Conservation (phyloP, 371 early-diverging fungal genomes). For the Syncephalis fuscata region DNA sequence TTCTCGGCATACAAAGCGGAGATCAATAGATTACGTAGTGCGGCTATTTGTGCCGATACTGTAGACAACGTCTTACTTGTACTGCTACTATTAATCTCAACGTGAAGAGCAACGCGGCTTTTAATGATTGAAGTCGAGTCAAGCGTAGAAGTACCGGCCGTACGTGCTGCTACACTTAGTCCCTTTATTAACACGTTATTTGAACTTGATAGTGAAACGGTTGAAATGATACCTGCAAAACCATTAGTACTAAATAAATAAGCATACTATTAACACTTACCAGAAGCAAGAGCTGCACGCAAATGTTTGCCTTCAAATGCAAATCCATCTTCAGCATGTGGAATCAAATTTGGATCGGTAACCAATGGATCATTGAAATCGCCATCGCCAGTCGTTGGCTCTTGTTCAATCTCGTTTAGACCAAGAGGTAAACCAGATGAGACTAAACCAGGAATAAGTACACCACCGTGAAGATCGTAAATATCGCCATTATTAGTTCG, state of each 20-base stretch:
- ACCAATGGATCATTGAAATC: constrained; percentile 9
- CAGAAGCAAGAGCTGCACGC: constrained; percentile 40
- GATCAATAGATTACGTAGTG: constrained; percentile 28
- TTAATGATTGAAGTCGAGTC: neutral
- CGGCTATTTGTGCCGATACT: constrained; percentile 41
- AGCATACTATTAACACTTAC: constrained; percentile 35
- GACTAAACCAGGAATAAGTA: constrained; percentile 18
- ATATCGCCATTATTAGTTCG: constrained; percentile 9
- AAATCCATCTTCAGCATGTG: constrained; percentile 31
- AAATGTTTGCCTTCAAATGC: constrained; percentile 35
- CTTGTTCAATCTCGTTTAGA: constrained; percentile 32
- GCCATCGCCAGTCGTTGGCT: constrained; percentile 33
- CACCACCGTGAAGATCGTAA: constrained; percentile 13
- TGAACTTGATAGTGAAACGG: constrained; percentile 11
- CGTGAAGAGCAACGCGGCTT: constrained; percentile 1
- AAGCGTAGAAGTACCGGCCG: constrained; percentile 6
- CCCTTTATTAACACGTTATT: constrained; percentile 3
- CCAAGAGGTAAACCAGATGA: constrained; percentile 33
- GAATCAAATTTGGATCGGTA: constrained; percentile 8
- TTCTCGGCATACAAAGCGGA: constrained; percentile 3
- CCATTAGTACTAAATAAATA: constrained; percentile 20
- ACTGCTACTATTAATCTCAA: neutral
- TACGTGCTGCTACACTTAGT: constrained; percentile 5
- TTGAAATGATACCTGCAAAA: constrained; percentile 27
- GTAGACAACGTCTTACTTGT: constrained; percentile 20